Evolutionary conservation across 352 stramenopile species (phyloP), one percentile per base, ranked within the genome.

Genomic region (Globisporangium ultimum): DNA sequence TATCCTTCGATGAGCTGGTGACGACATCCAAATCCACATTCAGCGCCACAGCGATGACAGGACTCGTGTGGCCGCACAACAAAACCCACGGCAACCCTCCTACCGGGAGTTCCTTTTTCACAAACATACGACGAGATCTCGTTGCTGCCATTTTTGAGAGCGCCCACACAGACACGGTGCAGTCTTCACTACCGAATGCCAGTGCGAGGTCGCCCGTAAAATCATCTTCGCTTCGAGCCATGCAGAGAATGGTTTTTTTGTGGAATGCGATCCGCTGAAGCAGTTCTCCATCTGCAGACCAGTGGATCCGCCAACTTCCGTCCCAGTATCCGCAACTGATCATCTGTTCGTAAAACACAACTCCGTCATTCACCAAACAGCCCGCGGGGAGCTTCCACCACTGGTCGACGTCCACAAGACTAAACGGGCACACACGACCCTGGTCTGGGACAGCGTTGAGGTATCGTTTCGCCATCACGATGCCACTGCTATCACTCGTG

Each of bases 261-360:
- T 95, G 85, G 70, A 95, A 95, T 13, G 85, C 83, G 48, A 95
- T 93, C 20, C 85, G 79, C 55, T 95, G 85, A 18, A 95, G 68
- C 7, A 95, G 61, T 52, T 95, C 85, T 40, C 85, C 85, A 63
- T 95, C 85, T 14, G 79, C 84, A 41, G 85, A 89, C 85, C 85
- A 95, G 57, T 93, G 83, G 41, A 95, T 95, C 2, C 85, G 81
- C 85, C 85, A 95, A 51, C 85, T 93, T 14, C 85, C 85, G 67
- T 95, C 85, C 81, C 84, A 95, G 61, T 93, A 93, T 9, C 84
- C 84, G 56, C 82, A 94, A 67, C 84, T 94, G 58, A 94, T 91
- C 84, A 94, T 94, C 53, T 94, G 84, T 65, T 94, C 84, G 60
- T 94, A 94, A 51, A 92, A 94, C 42, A 94, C 84, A 14, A 94